Evolutionary conservation across 1,284 basidiomycete genomes (phyloP).

Genomic region (Ustilago lituana): DNA sequence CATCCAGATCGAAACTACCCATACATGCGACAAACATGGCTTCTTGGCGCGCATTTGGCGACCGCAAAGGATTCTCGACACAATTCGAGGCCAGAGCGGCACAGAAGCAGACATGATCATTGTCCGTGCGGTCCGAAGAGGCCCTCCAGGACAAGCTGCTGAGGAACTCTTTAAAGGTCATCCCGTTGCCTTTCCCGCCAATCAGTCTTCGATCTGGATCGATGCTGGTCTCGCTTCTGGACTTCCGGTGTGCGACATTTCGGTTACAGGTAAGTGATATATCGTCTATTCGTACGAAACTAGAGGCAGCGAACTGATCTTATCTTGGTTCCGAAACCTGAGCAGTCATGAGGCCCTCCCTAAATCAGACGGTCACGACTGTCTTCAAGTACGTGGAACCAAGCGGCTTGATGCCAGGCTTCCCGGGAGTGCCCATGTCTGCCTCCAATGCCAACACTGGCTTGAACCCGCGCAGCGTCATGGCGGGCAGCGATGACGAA

Average conservation of each 20-base stretch:
- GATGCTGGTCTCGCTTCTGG: constrained; percentile 6
- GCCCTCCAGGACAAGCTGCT: background rate
- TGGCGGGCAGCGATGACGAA: constrained; percentile 4
- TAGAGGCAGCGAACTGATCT: too few relatives aligned
- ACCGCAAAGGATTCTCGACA: background rate
- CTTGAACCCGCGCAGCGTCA: background rate
- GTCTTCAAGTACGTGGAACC: constrained; percentile 1
- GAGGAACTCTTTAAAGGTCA: background rate
- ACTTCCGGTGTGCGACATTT: constrained; percentile 6
- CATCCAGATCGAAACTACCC: background rate
- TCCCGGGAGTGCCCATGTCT: constrained; percentile 6
- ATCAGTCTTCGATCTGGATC: constrained; percentile 6
- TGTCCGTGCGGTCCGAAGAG: background rate
- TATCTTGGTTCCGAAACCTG: background rate
- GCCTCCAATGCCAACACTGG: background rate
- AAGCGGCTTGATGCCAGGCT: background rate
- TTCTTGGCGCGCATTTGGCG: constrained; percentile 18
- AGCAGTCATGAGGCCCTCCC: constrained; percentile 7
- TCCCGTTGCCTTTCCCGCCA: background rate
- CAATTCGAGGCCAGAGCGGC: background rate
- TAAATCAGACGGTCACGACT: background rate
- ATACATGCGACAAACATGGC: background rate
- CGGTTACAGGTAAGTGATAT: constrained; percentile 1
- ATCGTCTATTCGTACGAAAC: too few relatives aligned
- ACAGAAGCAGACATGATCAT: background rate